Evolutionary conservation across 1,284 basidiomycete genomes (phyloP).

Genomic region (Sporisorium graminicola): DNA sequence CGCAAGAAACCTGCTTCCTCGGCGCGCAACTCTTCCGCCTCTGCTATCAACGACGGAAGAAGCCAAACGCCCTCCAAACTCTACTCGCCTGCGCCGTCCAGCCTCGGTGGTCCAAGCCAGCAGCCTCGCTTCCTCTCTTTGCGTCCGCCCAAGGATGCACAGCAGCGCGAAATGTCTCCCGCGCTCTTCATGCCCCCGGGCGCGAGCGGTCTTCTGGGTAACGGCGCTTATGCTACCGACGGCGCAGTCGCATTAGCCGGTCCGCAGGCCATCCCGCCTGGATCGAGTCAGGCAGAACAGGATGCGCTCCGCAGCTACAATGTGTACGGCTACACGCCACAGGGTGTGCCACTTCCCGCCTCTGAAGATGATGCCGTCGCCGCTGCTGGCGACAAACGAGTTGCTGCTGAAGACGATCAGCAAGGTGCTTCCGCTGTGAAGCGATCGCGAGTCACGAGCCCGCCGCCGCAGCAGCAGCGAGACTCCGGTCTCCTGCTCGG

Average conservation of each 20-base stretch:
- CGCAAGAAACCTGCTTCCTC: conserved; percentile 47
- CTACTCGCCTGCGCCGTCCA: conserved; percentile 42
- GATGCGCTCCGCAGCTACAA: conserved; percentile 57
- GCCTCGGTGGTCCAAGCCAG: conserved; percentile 51
- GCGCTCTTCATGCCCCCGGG: conserved; percentile 53
- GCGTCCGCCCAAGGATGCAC: conserved; percentile 50
- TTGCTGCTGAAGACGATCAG: conserved; percentile 21
- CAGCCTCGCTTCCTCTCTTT: conserved; percentile 63
- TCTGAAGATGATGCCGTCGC: not conserved
- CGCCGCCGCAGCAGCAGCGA: conserved; percentile 25
- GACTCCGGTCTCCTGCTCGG: conserved; percentile 35
- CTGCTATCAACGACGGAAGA: conserved; percentile 41
- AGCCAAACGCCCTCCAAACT: conserved; percentile 25
- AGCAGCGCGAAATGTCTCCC: conserved; percentile 40
- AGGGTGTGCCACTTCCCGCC: conserved; percentile 53
- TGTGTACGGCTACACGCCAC: conserved; percentile 59
- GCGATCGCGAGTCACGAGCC: conserved; percentile 41
- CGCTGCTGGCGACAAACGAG: conserved; percentile 30
- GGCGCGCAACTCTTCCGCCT: conserved; percentile 54
- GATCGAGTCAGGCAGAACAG: conserved; percentile 52
- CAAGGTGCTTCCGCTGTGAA: conserved; percentile 35
- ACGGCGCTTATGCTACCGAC: conserved; percentile 25
- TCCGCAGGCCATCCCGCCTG: conserved; percentile 58
- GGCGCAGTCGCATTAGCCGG: conserved; percentile 2
- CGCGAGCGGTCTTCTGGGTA: conserved; percentile 47